phyloP scores from a whole-genome alignment of 1,284 basidiomycete genomes.

The Austroboletus novae-zelandiae region DNA sequence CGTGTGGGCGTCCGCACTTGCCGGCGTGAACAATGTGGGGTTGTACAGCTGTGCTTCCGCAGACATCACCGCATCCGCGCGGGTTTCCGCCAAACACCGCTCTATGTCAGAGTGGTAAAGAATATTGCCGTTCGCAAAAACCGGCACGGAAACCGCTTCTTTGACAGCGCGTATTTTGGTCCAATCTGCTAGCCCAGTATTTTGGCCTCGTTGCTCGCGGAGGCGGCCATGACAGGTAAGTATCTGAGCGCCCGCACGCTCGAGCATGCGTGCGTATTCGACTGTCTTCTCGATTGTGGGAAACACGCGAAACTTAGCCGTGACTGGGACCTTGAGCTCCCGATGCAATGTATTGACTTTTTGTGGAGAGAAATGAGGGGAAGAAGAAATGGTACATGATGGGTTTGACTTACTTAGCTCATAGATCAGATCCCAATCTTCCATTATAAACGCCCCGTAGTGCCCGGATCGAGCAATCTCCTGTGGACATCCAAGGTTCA shows the following conservation, averaged over 20 bases:
- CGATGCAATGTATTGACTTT: conserved; percentile 82
- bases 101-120: conserved; percentile 81
- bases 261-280: conserved; percentile 93
- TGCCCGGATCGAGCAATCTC: conserved; percentile 87
- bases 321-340: conserved; percentile 87
- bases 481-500: conserved; percentile 96
- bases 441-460: conserved; percentile 92
- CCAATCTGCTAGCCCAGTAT: conserved; percentile 81
- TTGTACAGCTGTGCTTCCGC: conserved; percentile 97
- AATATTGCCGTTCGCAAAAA: conserved; percentile 98
- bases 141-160: conserved; percentile 84
- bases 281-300: conserved; percentile 85
- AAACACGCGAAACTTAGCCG: conserved; percentile 95
- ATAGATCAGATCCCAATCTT: conserved; percentile 89
- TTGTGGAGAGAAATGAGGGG: neutral
- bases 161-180: conserved; percentile 84
- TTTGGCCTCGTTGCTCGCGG: conserved; percentile 89
- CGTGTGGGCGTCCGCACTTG: neutral
- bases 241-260: conserved; percentile 93
- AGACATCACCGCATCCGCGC: conserved; percentile 91
- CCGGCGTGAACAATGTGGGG: conserved; percentile 70
- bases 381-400: neutral
- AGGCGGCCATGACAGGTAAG: conserved; percentile 91
- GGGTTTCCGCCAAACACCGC: conserved; percentile 76
- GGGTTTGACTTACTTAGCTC: conserved; percentile 65